Conservation (phyloP, 441 rosid species). For the Corymbia calophylla region DNA sequence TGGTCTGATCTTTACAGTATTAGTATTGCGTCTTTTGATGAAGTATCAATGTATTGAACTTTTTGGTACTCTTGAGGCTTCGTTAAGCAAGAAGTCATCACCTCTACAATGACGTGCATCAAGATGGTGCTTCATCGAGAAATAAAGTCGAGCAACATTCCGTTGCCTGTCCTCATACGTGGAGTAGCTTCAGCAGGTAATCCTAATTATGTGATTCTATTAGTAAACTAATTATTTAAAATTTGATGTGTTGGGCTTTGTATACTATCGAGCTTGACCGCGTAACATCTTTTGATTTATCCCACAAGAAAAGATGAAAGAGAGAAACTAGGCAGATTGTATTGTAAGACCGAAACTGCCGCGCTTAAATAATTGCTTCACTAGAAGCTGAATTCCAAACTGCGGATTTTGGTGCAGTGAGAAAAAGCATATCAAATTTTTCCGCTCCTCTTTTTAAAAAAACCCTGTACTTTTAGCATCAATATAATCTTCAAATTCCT, state of each 20-base stretch:
- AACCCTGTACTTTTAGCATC: not conserved
- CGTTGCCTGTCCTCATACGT: not conserved
- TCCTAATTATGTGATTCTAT: not conserved
- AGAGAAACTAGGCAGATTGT: not conserved
- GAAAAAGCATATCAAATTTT: not conserved
- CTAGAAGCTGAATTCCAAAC: not conserved
- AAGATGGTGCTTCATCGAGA: not conserved
- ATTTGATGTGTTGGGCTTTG: not conserved
- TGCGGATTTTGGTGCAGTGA: not conserved
- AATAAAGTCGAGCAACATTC: not conserved
- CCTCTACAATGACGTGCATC: not conserved
- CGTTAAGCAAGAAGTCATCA: not conserved
- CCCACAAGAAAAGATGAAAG: not conserved
- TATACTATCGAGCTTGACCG: not conserved
- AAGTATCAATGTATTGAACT: not conserved
- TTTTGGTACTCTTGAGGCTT: not conserved
- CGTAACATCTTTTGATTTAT: not conserved
- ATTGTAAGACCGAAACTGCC: not conserved
- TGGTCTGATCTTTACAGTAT: not conserved
- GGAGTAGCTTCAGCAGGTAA: not conserved
- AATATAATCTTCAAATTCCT: not conserved
- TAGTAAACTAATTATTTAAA: not conserved
- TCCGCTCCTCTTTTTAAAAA: not conserved
- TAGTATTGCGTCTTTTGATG: not conserved
- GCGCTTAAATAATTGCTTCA: not conserved